Base-by-base conservation (phyloP, 345 rosid genomes). In the Gossypium herbaceum region DNA sequence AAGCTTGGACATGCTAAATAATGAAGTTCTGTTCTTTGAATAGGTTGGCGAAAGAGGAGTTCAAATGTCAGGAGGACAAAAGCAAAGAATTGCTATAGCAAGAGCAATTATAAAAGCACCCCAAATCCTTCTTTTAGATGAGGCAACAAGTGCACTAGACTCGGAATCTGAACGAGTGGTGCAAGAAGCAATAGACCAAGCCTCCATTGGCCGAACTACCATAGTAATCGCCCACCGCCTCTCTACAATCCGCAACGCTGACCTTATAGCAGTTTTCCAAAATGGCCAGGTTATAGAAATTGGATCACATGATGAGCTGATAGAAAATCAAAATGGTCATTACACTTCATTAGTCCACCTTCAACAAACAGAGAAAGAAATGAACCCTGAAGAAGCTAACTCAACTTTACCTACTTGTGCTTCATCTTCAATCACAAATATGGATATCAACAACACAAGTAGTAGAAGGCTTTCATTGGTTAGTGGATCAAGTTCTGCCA, bases 11-110 rank as follows among this genome's bases (percentile, higher is more conserved):
- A 48, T 13, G 72, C 72, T 68, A 48, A 68, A 25, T n/a, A 50
- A 15, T 25, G 9, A 25, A 50, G 0, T 9, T 51, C 29, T 19
- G 39, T 16, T 25, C 19, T 19, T 27, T 70, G 17, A 64, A 72
- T 72, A 90, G 94, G 97, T 92, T 43, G 97, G 97, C 1, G 95
- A 92, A 72, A 82, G 93, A 77, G 97, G 95, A 20, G 87, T 87
- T 45, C 93, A 92, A 71, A 84, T 92, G 90, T 90, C 97, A 29
- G 97, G 94, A 72, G 97, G 97, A 3, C 97, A 92, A 55, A 92
- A 92, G 80, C 94, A 92, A 57, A 90, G 97, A 76, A 90, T 92
- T 0, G 97, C 95, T 19, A 92, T 90, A 2, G 93, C 97, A 0
- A 77, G 91, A 68, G 95, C 97, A 12, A 80, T 90, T 13, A 88